Percentiles rank a stretch among this genome's conserved stretches.
These are phyloP conservation scores for Irpex lacteus DNA, from an alignment of 1,284 basidiomycete species.

Conservation along the genomic window DNA sequence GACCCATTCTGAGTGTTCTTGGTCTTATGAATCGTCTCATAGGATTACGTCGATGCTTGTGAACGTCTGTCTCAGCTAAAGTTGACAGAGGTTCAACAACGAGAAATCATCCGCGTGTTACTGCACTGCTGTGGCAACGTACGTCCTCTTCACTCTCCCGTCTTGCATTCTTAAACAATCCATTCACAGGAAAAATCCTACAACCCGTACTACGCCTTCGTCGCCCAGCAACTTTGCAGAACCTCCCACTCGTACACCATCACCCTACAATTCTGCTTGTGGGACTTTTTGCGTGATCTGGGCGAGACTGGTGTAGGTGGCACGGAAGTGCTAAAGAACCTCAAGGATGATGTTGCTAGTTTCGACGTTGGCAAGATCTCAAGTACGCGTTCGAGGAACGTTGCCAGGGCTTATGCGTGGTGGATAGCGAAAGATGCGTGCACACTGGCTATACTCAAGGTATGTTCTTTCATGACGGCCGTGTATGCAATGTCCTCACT, in stretches of 20 bases:
- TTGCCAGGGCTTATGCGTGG: constrained; percentile 82
- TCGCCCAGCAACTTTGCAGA: constrained; percentile 73
- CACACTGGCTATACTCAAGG: constrained; percentile 81
- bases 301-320: constrained; percentile 86
- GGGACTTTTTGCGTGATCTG: constrained; percentile 95
- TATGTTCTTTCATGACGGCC: constrained; percentile 26
- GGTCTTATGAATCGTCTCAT: not conserved
- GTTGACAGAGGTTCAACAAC: constrained; percentile 87
- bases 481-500: not conserved
- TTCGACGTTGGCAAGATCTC: constrained; percentile 59
- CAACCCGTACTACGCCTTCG: constrained; percentile 95
- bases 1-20: not conserved
- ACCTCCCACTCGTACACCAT: constrained; percentile 83
- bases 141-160: constrained; percentile 24
- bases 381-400: constrained; percentile 53
- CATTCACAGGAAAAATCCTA: constrained; percentile 77
- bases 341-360: constrained; percentile 46
- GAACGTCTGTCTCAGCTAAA: constrained; percentile 82
- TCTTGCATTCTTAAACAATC: not conserved
- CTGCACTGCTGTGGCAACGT: constrained; percentile 94
- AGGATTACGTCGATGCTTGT: constrained; percentile 95
- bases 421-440: constrained; percentile 77
- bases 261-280: constrained; percentile 93
- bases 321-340: constrained; percentile 67
- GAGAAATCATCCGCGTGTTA: constrained; percentile 91